Evolutionary conservation across 768 basidiomycete species (phyloP).

Genomic region (Lentinula edodes): DNA sequence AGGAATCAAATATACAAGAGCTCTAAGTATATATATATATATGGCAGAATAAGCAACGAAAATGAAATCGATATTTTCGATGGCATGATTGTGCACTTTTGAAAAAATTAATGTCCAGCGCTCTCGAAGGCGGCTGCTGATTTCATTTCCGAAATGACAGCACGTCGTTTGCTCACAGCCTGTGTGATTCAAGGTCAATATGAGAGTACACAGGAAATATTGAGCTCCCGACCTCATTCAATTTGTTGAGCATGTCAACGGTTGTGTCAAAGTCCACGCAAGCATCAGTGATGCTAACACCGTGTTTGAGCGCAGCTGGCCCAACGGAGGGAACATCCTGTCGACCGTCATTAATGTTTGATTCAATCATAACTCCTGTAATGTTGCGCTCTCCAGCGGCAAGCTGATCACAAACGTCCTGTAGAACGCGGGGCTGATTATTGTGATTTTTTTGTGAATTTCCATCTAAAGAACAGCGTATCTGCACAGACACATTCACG

Average conservation of each 20-base stretch:
- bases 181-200: background rate
- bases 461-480: constrained; percentile 51
- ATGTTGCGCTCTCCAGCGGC: constrained; percentile 62
- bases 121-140: constrained; percentile 16
- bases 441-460: constrained; percentile 95
- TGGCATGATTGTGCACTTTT: background rate
- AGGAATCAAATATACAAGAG: no score
- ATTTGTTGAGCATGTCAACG: constrained; percentile 62
- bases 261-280: constrained; percentile 87
- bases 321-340: constrained; percentile 84
- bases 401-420: constrained; percentile 71
- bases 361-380: constrained; percentile 97
- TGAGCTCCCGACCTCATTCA: constrained; percentile 44
- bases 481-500: background rate
- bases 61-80: no score
- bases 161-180: constrained; percentile 43
- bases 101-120: background rate
- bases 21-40: no score
- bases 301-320: constrained; percentile 63
- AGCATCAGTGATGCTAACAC: constrained; percentile 88
- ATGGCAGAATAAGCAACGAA: no score
- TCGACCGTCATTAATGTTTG: constrained; percentile 84
- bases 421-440: constrained; percentile 82
- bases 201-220: background rate
- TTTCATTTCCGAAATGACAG: constrained; percentile 33